Evolutionary conservation across 2,329 filamentous ascomycete genomes (phyloP).

Genomic region (Coniella lustricola): DNA sequence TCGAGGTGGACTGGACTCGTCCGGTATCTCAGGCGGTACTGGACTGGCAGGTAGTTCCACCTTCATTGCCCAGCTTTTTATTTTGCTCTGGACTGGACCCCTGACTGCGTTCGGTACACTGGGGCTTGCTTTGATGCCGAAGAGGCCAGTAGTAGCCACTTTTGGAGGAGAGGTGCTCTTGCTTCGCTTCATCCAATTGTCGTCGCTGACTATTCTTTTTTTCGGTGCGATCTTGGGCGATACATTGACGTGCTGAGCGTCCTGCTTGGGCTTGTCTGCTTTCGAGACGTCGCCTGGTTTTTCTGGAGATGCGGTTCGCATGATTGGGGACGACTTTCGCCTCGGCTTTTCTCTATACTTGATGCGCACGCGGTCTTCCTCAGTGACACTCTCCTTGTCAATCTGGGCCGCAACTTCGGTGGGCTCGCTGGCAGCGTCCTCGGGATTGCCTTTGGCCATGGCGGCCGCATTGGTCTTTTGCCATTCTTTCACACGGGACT

Average conservation of each 20-base stretch:
- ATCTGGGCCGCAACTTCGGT: conserved; percentile 54
- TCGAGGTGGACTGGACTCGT: conserved; percentile 15
- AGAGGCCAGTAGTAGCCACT: conserved; percentile 13
- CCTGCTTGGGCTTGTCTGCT: conserved; percentile 18
- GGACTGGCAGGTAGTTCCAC: conserved; percentile 43
- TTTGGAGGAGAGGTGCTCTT: conserved; percentile 20
- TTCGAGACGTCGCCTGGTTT: conserved; percentile 19
- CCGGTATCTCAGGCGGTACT: conserved; percentile 29
- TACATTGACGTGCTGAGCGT: conserved; percentile 28
- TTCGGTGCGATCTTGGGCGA: conserved; percentile 61
- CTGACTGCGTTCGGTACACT: conserved; percentile 43
- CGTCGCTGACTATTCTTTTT: conserved; percentile 89
- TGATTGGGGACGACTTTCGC: conserved; percentile 22
- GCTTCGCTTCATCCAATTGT: conserved; percentile 67
- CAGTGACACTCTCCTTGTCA: conserved; percentile 54
- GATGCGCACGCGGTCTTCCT: conserved; percentile 53
- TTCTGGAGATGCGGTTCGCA: conserved; percentile 21
- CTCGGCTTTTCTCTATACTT: conserved; percentile 42
- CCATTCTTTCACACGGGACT: conserved; percentile 76
- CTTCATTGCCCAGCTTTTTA: conserved; percentile 54
- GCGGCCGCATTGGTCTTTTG: conserved; percentile 69
- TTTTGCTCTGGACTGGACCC: conserved; percentile 53
- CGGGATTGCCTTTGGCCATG: conserved; percentile 43
- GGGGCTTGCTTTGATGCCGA: conserved; percentile 22
- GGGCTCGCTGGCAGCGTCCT: conserved; percentile 47